Evolutionary conservation across 306 rosid genomes (phyloP), one percentile per base, ranked within the genome.

Genomic region (Fragaria iinumae): DNA sequence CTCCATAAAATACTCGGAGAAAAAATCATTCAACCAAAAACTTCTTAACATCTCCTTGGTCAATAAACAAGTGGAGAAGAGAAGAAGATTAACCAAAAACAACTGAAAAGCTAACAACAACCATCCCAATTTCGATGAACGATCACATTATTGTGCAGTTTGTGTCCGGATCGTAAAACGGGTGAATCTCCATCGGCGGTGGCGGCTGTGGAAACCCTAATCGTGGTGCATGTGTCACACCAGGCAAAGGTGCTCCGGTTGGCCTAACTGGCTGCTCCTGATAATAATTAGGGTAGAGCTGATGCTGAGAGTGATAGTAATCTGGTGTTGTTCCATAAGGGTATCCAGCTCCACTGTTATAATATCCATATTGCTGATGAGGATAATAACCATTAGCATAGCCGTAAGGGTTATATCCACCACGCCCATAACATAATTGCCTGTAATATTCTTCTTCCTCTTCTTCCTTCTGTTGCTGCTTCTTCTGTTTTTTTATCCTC

Each of bases 141-240:
- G 21, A 14, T 79, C 52, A 73, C 74, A 73, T 72, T 34, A 79
- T 65, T 36, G 29, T 18, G 62, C 82, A 72, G 3, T 23, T 25
- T 0, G 48, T 17, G 4, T 72, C 39, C 1, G 74, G 50, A 73
- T 73, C 67, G n/a, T 55, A 68, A 25, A 63, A 52, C 2, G 72
- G 57, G 64, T 39, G 60, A 23, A 48, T 17, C 20, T 64, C 73
- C 65, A 21, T 4, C 9, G 41, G 39, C 0, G 73, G 73, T 18
- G 77, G 77, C 2, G 76, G 73, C 39, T 79, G 82, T 4, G 77
- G 82, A 48, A 78, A 78, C 20, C 72, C 48, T 16, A 2, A 56
- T 0, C 14, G 63, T 4, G 18, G 50, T 52, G 23, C 2, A 20
- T 25, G 62, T 9, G 44, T 41, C 44, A 41, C 44, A 6, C 8